These are phyloP conservation scores for Lathyrus aphaca DNA, from an alignment of 306 rosid genomes.

Conservation along the genomic window DNA sequence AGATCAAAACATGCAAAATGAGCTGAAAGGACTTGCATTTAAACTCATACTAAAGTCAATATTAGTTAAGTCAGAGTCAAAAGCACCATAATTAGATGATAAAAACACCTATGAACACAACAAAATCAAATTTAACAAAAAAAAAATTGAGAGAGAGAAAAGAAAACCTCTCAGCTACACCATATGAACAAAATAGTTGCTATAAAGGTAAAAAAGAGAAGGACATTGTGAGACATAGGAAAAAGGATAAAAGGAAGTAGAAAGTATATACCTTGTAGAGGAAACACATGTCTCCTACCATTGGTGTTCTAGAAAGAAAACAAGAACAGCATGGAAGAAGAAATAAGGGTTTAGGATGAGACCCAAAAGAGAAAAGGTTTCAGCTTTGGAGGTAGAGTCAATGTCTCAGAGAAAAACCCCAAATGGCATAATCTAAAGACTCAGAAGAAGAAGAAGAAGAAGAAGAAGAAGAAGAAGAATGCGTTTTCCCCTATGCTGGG, in stretches of 20 bases:
- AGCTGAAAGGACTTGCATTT: constrained; percentile 33
- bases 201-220: neutral
- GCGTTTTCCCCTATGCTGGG: constrained; percentile 26
- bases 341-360: neutral
- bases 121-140: neutral
- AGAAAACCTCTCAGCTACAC: neutral
- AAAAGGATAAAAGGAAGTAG: neutral
- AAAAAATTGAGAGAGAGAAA: neutral
- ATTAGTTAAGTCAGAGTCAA: constrained; percentile 10
- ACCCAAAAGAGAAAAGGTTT: constrained; percentile 10
- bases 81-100: constrained; percentile 12
- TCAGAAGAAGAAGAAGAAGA: neutral
- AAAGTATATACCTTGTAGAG: constrained; percentile 66
- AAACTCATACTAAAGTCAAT: constrained; percentile 8
- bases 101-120: constrained; percentile 14
- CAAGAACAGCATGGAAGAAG: constrained; percentile 14
- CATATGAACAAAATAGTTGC: constrained; percentile 6
- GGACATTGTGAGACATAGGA: neutral
- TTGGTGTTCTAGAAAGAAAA: constrained; percentile 40
- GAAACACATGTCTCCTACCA: constrained; percentile 72
- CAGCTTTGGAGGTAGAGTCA: constrained; percentile 38
- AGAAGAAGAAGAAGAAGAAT: constrained; percentile 19
- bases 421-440: constrained; percentile 21
- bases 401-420: constrained; percentile 30
- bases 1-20: constrained; percentile 45